Percentiles rank a stretch among this genome's conserved stretches.
Evolutionary conservation across 495 filamentous ascomycete species (phyloP).

Genomic region (Peziza echinospora): DNA sequence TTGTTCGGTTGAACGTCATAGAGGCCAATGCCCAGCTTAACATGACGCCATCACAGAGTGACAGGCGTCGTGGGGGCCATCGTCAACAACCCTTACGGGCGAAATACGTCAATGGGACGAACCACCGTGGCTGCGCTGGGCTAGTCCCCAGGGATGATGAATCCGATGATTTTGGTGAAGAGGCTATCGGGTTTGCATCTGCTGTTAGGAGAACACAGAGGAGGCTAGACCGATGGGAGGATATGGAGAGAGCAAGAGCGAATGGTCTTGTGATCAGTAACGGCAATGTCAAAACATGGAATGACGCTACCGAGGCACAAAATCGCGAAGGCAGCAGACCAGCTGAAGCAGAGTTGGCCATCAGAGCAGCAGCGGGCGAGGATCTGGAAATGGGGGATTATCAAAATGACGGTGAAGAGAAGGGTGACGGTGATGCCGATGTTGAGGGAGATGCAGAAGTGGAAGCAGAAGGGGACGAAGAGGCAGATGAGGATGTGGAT

Average conservation of each 20-base stretch:
- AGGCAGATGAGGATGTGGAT: not conserved
- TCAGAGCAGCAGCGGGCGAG: constrained; percentile 19
- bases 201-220: constrained; percentile 45
- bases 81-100: not conserved
- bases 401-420: constrained; percentile 22
- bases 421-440: constrained; percentile 30
- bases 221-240: constrained; percentile 54
- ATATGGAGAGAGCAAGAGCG: constrained; percentile 26
- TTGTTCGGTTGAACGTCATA: not conserved
- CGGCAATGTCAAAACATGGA: constrained; percentile 17
- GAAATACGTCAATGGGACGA: constrained; percentile 7
- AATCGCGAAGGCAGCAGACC: constrained; percentile 18
- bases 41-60: not conserved
- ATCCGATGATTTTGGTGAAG: constrained; percentile 61
- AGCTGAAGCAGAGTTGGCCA: not conserved
- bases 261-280: constrained; percentile 24
- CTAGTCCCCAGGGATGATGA: constrained; percentile 41
- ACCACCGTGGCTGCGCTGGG: constrained; percentile 43
- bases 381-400: constrained; percentile 17
- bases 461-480: not conserved
- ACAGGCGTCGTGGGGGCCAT: not conserved
- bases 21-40: not conserved
- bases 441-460: constrained; percentile 10
- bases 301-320: constrained; percentile 12
- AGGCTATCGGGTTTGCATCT: constrained; percentile 47